Percentiles rank a stretch among this genome's conserved stretches.
Evolutionary conservation across 2,329 filamentous ascomycete species (phyloP).

Genomic region (Penicillium thymicola): DNA sequence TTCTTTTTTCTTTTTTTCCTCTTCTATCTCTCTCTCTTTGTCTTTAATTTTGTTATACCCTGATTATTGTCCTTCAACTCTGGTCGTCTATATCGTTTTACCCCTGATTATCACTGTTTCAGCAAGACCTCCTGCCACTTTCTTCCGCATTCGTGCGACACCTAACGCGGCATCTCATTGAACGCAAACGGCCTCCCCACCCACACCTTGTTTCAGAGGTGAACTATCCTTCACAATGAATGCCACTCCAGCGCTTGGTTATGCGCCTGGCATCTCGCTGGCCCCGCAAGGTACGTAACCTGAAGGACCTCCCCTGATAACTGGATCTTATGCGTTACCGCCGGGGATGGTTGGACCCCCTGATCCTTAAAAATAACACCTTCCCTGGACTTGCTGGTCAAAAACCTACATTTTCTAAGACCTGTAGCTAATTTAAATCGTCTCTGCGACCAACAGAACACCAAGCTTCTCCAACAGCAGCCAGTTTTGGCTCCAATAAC

Average conservation of each 20-base stretch:
- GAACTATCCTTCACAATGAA: constrained; percentile 29
- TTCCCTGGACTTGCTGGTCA: background rate
- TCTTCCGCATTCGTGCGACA: constrained; percentile 21
- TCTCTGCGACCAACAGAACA: constrained; percentile 21
- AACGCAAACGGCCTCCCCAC: constrained; percentile 18
- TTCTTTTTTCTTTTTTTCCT: constrained; percentile 4
- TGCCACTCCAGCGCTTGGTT: constrained; percentile 32
- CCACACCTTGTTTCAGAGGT: constrained; percentile 20
- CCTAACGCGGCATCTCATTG: constrained; percentile 5
- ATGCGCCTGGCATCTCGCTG: constrained; percentile 34
- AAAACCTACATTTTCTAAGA: background rate
- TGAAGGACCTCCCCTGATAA: constrained; percentile 12
- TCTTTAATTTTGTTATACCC: background rate
- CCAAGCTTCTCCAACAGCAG: constrained; percentile 33
- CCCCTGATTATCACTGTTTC: constrained; percentile 4
- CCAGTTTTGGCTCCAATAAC: constrained; percentile 47
- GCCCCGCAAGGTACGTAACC: constrained; percentile 34
- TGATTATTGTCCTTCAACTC: background rate
- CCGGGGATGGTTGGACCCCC: background rate
- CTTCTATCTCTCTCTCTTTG: background rate
- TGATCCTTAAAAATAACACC: constrained; percentile 8
- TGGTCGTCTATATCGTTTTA: background rate
- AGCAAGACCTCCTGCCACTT: constrained; percentile 2
- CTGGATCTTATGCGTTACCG: background rate
- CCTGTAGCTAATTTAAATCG: constrained; percentile 1